Evolutionary conservation across 148 eudicot species (phyloP).

Genomic region (Chenopodium suecicum): DNA sequence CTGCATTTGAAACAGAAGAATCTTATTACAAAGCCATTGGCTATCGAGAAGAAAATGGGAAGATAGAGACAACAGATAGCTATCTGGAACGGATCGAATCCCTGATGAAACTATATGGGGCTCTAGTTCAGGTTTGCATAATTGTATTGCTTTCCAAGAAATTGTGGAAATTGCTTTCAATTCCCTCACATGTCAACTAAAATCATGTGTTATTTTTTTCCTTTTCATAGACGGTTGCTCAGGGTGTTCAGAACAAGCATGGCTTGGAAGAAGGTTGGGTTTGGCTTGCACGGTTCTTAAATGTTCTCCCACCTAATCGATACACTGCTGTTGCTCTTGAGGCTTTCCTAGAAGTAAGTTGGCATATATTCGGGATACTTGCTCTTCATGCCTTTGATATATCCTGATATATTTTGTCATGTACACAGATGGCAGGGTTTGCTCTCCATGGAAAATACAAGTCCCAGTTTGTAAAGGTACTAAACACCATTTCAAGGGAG

Average conservation of each 20-base stretch:
- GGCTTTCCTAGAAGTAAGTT: conserved; percentile 78
- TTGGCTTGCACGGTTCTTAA: conserved; percentile 90
- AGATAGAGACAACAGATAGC: conserved; percentile 53
- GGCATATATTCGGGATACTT: not conserved
- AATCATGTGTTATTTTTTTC: conserved; percentile 7
- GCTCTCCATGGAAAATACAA: conserved; percentile 65
- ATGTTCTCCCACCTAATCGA: conserved; percentile 65
- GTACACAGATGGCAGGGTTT: conserved; percentile 78
- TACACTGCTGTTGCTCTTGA: conserved; percentile 70
- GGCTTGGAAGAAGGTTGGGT: conserved; percentile 85
- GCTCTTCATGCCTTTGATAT: not conserved
- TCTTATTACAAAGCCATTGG: conserved; percentile 72
- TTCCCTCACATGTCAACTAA: not conserved
- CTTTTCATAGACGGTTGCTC: conserved; percentile 57
- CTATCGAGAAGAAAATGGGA: conserved; percentile 60
- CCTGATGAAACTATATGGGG: conserved; percentile 82
- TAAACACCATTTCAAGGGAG: conserved; percentile 45
- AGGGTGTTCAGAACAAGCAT: conserved; percentile 53
- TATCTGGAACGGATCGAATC: conserved; percentile 53
- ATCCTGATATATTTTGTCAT: not conserved
- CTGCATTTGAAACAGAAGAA: conserved; percentile 48
- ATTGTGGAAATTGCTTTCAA: not conserved
- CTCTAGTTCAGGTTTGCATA: conserved; percentile 78
- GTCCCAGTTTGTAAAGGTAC: conserved; percentile 67
- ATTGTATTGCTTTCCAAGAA: not conserved